Base-by-base conservation (phyloP, 2,329 filamentous ascomycete genomes). In the Stemphylium lycopersici region DNA sequence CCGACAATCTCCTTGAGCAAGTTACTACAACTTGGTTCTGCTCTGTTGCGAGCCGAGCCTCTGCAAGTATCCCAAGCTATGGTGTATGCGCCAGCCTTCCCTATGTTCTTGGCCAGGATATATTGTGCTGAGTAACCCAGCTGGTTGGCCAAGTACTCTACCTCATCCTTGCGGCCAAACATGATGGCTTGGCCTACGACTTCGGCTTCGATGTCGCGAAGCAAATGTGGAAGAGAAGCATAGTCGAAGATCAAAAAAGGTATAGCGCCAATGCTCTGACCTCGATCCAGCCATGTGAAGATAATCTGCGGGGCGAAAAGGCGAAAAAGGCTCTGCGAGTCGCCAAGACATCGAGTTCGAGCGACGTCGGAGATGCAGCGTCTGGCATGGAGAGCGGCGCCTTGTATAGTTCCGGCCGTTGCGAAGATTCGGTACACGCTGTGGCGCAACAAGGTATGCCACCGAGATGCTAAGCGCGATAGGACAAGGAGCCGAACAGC, bases 381-480 rank as follows among this genome's bases (percentile, higher is more conserved):
- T 50, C 84, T 84, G 1, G 93, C 93, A 76, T 97, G 89, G 16
- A 81, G 78, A 16, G 82, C 80, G 6, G 89, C 89, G 10, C 78
- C 76, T 3, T 83, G 76, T 12, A 96, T 85, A 52, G 87, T 86
- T 1, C 90, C 91, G 1, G 93, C 90, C 0, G 89, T 91, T 72
- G 98, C 95, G 65, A 98, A 96, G 18, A 98, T 92, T 72, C 95
- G 90, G 72, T 97, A 99, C 15, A 96, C 90, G 61, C 91, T 92
- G 60, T 90, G 87, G 46, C 93, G 88, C 38, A 97, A 81, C 16
- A 98, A 81, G 0, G 93, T 96, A 55, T 91, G 87, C 90, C 93
- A 98, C 45, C 81, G 79, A 26, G 91, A 90, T 20, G 90, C 95
- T 53, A 99, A 78, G 50, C 87, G 86, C 1, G 89, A 85, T 10